Percentiles rank a stretch among this genome's conserved stretches.
Evolutionary conservation across 176 grass and related monocot genomes (phyloP).

Genomic region (Musa itinerans): DNA sequence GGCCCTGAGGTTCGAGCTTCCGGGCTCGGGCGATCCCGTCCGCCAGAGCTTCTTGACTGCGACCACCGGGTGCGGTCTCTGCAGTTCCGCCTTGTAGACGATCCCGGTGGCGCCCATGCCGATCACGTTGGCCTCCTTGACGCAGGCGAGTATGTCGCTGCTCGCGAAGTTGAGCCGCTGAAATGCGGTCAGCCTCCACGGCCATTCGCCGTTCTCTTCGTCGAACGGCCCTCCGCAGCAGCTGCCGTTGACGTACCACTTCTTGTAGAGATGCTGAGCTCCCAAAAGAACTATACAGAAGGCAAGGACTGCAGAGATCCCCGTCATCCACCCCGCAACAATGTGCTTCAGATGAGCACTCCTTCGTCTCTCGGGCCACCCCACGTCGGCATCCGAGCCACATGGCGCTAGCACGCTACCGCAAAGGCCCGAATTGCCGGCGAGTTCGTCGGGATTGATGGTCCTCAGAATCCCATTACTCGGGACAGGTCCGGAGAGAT

Average conservation of each 20-base stretch:
- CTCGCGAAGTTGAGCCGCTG: conserved; percentile 68
- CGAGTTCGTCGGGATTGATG: conserved; percentile 75
- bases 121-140: conserved; percentile 90
- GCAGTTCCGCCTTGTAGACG: conserved; percentile 80
- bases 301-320: conserved; percentile 32
- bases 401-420: conserved; percentile 70
- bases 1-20: conserved; percentile 16
- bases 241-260: conserved; percentile 46
- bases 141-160: conserved; percentile 66
- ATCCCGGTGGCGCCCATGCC: conserved; percentile 88
- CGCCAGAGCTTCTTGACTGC: conserved; percentile 96
- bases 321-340: conserved; percentile 45
- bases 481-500: conserved; percentile 59
- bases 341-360: conserved; percentile 41
- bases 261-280: conserved; percentile 49
- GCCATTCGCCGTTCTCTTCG: conserved; percentile 34
- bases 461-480: conserved; percentile 63
- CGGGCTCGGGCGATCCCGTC: not conserved
- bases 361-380: conserved; percentile 13
- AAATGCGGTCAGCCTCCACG: conserved; percentile 78
- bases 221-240: conserved; percentile 25
- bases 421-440: conserved; percentile 70
- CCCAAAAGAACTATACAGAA: conserved; percentile 29
- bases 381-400: conserved; percentile 13
- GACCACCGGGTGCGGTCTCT: conserved; percentile 36